Evolutionary conservation across 2,329 filamentous ascomycete genomes (phyloP).

Genomic region (Fusarium nygamai): DNA sequence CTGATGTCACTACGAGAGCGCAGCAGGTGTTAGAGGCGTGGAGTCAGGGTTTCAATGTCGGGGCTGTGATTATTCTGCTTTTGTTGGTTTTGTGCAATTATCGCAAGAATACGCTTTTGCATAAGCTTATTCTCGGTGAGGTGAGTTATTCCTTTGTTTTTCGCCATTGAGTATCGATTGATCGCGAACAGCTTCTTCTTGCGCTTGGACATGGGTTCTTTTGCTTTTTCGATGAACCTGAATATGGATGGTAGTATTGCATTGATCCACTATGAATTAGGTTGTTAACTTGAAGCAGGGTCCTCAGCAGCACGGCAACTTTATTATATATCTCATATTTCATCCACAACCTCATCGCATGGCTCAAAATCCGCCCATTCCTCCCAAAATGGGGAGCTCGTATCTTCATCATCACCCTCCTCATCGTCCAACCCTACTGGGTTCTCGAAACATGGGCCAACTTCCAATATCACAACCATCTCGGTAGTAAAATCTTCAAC

Average conservation of each 20-base stretch:
- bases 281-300: not conserved
- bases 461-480: slow-evolving; percentile 26
- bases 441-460: slow-evolving; percentile 30
- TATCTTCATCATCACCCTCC: slow-evolving; percentile 11
- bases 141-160: not conserved
- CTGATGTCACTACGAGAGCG: slow-evolving; percentile 18
- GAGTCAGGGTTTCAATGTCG: slow-evolving; percentile 25
- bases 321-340: slow-evolving; percentile 24
- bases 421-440: slow-evolving; percentile 23
- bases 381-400: slow-evolving; percentile 18
- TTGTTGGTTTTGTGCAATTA: slow-evolving; percentile 25
- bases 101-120: slow-evolving; percentile 13
- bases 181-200: slow-evolving; percentile 3
- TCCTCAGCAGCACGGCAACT: slow-evolving; percentile 22
- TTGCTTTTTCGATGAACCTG: slow-evolving; percentile 19
- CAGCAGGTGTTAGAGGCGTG: slow-evolving; percentile 25
- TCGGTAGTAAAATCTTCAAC: slow-evolving; percentile 12
- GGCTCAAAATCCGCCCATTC: slow-evolving; percentile 24
- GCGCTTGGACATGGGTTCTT: slow-evolving; percentile 26
- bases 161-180: not conserved
- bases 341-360: slow-evolving; percentile 24
- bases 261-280: rapidly evolving
- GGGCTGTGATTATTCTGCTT: slow-evolving; percentile 8
- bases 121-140: slow-evolving; percentile 29
- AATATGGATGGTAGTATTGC: slow-evolving; percentile 18